These are phyloP conservation scores for Penicilliopsis zonata DNA, from an alignment of 495 filamentous ascomycete genomes.

Conservation along the genomic window DNA sequence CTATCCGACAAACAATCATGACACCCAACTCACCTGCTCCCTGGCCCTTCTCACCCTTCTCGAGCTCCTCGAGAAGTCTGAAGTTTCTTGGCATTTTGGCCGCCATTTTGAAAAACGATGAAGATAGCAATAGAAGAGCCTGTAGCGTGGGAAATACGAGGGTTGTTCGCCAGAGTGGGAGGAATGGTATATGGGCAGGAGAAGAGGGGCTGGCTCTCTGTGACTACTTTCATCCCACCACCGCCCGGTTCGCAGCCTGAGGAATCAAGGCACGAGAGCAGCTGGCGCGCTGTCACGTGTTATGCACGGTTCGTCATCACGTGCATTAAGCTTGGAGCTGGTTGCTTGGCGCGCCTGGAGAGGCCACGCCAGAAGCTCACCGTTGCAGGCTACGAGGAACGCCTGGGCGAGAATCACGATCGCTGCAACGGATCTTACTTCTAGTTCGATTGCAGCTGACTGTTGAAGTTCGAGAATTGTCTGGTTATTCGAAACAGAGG, in stretches of 20 bases:
- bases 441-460: too few relatives aligned
- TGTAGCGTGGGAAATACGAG: slow-evolving; percentile 1
- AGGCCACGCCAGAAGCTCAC: slow-evolving; percentile 22
- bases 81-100: slow-evolving; percentile 94
- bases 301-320: slow-evolving; percentile 17
- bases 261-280: slow-evolving; percentile 1
- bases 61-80: slow-evolving; percentile 88
- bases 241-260: background rate
- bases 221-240: too few relatives aligned
- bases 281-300: slow-evolving; percentile 8
- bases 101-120: slow-evolving; percentile 36
- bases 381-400: background rate
- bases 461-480: too few relatives aligned
- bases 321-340: slow-evolving; percentile 20
- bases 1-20: slow-evolving; percentile 1
- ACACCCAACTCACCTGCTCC: slow-evolving; percentile 58
- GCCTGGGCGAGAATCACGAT: too few relatives aligned
- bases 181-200: slow-evolving; percentile 11
- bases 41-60: slow-evolving; percentile 96
- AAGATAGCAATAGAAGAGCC: slow-evolving; percentile 2
- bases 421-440: too few relatives aligned
- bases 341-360: slow-evolving; percentile 23
- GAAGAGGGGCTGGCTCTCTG: slow-evolving; percentile 13
- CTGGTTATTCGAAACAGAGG: too few relatives aligned
- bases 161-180: slow-evolving; percentile 9